Evolutionary conservation across 495 filamentous ascomycete species (phyloP), one percentile per base, ranked within the genome.

Genomic region (Staphylotrichum longicolle): DNA sequence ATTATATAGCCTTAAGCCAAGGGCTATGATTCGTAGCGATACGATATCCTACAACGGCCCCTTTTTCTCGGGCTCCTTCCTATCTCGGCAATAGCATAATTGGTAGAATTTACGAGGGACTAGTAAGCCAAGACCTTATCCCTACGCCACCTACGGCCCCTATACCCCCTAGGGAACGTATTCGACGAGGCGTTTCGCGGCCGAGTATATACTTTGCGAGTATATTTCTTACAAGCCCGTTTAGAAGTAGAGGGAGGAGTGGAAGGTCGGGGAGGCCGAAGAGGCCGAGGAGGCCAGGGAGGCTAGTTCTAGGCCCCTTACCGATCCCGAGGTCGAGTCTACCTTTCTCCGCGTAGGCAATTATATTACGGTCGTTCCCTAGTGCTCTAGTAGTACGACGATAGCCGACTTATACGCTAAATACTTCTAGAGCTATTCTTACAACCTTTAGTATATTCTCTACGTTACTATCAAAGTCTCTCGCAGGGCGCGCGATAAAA

Each of bases 331-430:
- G 11, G 54, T 63, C 60, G 52, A 55, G 64, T 56, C 64, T 37
- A 48, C 56, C 64, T 57, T 63, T 66, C 49, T 49, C 57, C 60
- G 64, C 55, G 58, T 30, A 63, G 33, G 55, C 35, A 60, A 45
- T 51, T 66, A 66, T 66, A 66, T 66, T 60, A 11, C 46, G 55
- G 52, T 63, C 64, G 64, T 63, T 57, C 57, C 57, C 52, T 30
- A 15, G 47, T 27, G 37, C 54, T 30, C 50, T n/a, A 66, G 49
- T 30, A 66, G 53, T 63, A 15, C 57, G 55, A 57, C 51, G 61
- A 63, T 63, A 20, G 47, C 60, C 44, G 40, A 32, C 60, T 58
- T 61, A n/a, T 47, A 63, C 52, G 39, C 51, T 58, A 63, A 61
- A 63, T 59, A 20, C 61, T 63, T 59, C 61, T 9, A 27, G 60